Evolutionary conservation across 306 rosid genomes (phyloP).

Genomic region (Cicer cuneatum): DNA sequence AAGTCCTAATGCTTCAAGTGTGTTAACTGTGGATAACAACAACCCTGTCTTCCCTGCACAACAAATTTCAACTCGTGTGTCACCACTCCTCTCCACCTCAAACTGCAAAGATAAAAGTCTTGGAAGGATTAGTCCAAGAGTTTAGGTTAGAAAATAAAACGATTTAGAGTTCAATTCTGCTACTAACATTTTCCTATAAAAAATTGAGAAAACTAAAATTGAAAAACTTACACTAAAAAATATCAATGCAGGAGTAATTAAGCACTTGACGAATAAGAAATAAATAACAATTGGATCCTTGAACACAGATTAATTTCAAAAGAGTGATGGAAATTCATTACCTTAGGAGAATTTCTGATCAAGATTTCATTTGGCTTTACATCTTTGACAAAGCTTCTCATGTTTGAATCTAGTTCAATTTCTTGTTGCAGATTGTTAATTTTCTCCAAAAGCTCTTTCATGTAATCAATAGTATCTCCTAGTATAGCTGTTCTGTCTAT

Average conservation of each 20-base stretch:
- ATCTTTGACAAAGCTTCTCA: constrained; percentile 58
- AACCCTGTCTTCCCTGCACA: constrained; percentile 87
- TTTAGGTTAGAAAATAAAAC: too few species aligned
- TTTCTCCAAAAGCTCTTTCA: constrained; percentile 87
- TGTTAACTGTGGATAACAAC: constrained; percentile 70
- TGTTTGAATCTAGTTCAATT: constrained; percentile 54
- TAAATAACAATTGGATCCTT: background rate
- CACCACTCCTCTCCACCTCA: constrained; percentile 75
- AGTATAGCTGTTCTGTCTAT: constrained; percentile 98
- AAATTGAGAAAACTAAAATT: too few species aligned
- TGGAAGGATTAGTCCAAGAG: too few species aligned
- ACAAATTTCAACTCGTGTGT: constrained; percentile 72
- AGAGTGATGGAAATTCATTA: constrained; percentile 25
- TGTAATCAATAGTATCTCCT: constrained; percentile 93
- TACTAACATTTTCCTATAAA: too few species aligned
- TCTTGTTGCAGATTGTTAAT: constrained; percentile 70
- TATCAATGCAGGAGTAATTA: constrained; percentile 1
- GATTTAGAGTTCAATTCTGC: too few species aligned
- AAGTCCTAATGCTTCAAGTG: constrained; percentile 87
- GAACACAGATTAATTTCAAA: background rate
- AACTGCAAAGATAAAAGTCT: constrained; percentile 52
- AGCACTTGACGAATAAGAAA: background rate
- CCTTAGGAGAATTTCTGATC: constrained; percentile 86
- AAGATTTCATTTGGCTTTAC: constrained; percentile 66
- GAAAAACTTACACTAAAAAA: background rate